These are phyloP conservation scores for Ziziphus jujuba DNA, from an alignment of 306 rosid genomes.

Conservation along the genomic window DNA sequence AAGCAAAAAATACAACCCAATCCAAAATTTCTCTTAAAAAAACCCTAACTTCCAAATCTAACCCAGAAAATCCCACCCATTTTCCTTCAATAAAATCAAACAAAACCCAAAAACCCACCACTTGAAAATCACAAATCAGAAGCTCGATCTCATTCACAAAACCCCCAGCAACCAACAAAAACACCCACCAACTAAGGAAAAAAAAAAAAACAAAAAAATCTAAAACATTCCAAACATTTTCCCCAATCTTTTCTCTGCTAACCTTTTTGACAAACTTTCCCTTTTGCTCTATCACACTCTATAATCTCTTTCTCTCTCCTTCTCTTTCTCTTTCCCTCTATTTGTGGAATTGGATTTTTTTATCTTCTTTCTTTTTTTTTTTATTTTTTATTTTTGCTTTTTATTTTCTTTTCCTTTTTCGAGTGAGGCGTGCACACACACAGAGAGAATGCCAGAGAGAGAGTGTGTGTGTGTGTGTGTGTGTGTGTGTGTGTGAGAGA, in stretches of 20 bases:
- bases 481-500: constrained; percentile 8
- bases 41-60: constrained; percentile 49
- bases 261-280: constrained; percentile 26
- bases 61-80: constrained; percentile 50
- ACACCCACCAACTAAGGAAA: background rate
- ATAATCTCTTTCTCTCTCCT: constrained; percentile 22
- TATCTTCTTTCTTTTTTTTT: too few relatives aligned
- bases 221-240: constrained; percentile 34
- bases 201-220: constrained; percentile 27
- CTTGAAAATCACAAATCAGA: constrained; percentile 33
- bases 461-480: too few relatives aligned
- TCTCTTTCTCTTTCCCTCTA: constrained; percentile 31
- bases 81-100: background rate
- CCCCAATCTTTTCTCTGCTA: constrained; percentile 24
- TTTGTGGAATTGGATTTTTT: constrained; percentile 30
- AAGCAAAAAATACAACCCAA: constrained; percentile 8
- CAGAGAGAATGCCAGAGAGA: constrained; percentile 24
- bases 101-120: constrained; percentile 19
- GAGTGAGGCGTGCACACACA: constrained; percentile 61
- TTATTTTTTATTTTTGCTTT: background rate
- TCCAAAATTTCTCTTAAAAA: constrained; percentile 19
- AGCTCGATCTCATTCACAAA: constrained; percentile 62
- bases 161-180: background rate
- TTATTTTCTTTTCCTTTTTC: constrained; percentile 21
- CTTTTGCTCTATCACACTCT: constrained; percentile 30